Base-by-base conservation (phyloP, 2,329 filamentous ascomycete genomes). In the Ophiosphaerella korrae region DNA sequence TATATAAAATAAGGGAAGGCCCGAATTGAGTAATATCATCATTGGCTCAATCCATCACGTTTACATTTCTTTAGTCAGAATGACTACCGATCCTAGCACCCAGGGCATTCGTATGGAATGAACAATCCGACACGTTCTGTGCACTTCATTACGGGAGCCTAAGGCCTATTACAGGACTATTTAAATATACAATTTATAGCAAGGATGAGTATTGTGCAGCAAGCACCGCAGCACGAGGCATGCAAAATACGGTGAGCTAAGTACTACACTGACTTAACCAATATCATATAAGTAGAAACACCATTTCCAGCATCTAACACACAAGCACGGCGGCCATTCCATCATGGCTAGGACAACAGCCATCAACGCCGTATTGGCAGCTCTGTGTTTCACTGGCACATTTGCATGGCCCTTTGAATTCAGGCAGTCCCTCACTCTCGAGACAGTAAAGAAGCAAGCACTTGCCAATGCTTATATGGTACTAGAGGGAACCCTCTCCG, bases 401-500 rank as follows among this genome's bases (percentile, higher is more conserved):
- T 56, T 50, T 18, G 57, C 64, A 2, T 63, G 49, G 48, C 64
- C 63, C 1, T 62, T 60, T 18, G 18, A 40, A 18, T 62, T 55
- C 42, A 56, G 61, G 31, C 64, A 67, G 49, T 44, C 44, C n/a
- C 50, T 64, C 18, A 58, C 60, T 5, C 58, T 61, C 53, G 64
- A 62, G 12, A 46, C 57, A 5, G 62, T 71, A 32, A 58, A 66
- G 46, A 59, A 60, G 32, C 62, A 68, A 50, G 65, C 66, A 21
- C 55, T 66, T 8, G 52, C 54, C 5, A 71, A 68, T 36, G 60
- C 66, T 3, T 56, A 63, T 43, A 68, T 62, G 41, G 61, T 68
- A 23, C 58, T 71, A 13, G 60, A 67, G 26, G 65, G 67, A 5
- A 66, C 66, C 1, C 44, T 71, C 13, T 53, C 55, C 5, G 64